Base-by-base conservation (phyloP, 257 asterid species). In the Mitragyna speciosa region DNA sequence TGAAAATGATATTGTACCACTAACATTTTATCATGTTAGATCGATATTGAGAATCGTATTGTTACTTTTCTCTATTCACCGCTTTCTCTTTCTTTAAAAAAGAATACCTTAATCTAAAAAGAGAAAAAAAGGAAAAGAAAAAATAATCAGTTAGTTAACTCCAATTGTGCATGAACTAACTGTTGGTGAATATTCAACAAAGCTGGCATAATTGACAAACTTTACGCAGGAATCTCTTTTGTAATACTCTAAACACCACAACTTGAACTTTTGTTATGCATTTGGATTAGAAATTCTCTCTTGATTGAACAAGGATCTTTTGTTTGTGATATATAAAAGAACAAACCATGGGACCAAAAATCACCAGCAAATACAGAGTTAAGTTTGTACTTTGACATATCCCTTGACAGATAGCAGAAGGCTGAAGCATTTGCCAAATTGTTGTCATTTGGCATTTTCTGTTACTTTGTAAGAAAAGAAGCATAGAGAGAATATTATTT, bases 381-480 rank as follows among this genome's bases (percentile, higher is more conserved):
- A 47, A 41, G 41, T 63, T 76, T 28, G 72, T 15, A 41, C 31
- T 6, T 6, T 36, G 43, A 22, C 63, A 17, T 49, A 80, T 73
- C 49, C 83, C 70, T 66, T n/a, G 6, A 66, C 17, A 8, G 2
- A 52, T 47, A 36, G 43, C 7, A 28, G 31, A 61, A 47, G 69
- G 52, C 17, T 7, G 59, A 72, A 48, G 59, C 39, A 79, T 64
- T 30, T 30, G 20, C 73, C 30, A 75, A 76, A 15, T 63, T 36
- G 61, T 73, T 80, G 49, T 51, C 47, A 58, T 79, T 47, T 63
- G 77, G 33, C 58, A 58, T 17, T 79, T 78, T 61, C 22, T 59
- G 64, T 78, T 33, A 48, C 78, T 64, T 79, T 79, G 56, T 16
- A 63, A 63, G 73, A 79, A 78, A 80, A 79, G 73, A 52, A 73